These are phyloP conservation scores for Gossypium stocksii DNA, from an alignment of 345 rosid genomes.

Conservation along the genomic window DNA sequence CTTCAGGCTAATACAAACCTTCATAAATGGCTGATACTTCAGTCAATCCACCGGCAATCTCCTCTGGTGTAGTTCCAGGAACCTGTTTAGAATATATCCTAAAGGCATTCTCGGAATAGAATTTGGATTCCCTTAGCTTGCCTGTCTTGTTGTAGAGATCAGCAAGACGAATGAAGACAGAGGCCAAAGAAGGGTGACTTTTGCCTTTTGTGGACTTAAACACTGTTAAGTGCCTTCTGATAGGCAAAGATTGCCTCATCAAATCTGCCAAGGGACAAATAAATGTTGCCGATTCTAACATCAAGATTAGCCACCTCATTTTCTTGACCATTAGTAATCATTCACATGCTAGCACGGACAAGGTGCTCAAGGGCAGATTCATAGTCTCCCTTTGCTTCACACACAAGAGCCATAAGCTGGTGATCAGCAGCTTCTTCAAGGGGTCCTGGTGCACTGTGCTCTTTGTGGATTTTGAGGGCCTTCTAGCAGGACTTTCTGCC, in stretches of 20 bases:
- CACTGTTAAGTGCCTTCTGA: slow-evolving; percentile 51
- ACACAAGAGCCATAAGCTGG: slow-evolving; percentile 43
- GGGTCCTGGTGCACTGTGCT: slow-evolving; percentile 44
- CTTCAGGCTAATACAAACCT: slow-evolving; percentile 41
- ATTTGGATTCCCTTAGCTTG: slow-evolving; percentile 48
- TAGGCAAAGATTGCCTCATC: slow-evolving; percentile 54
- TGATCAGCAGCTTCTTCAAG: slow-evolving; percentile 56
- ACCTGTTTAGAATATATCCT: slow-evolving; percentile 48
- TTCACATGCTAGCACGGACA: slow-evolving; percentile 56
- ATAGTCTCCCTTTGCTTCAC: slow-evolving; percentile 48
- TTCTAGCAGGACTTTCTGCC: slow-evolving; percentile 44
- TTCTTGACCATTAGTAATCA: slow-evolving; percentile 50
- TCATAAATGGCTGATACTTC: slow-evolving; percentile 50
- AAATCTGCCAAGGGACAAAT: slow-evolving; percentile 44
- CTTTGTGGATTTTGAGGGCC: slow-evolving; percentile 46
- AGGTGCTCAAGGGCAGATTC: slow-evolving; percentile 50
- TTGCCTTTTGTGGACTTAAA: slow-evolving; percentile 50
- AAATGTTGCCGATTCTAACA: slow-evolving; percentile 45
- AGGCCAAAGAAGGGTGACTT: slow-evolving; percentile 45
- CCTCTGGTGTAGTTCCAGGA: slow-evolving; percentile 44
- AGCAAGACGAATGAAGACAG: slow-evolving; percentile 47
- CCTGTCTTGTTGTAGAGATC: slow-evolving; percentile 48
- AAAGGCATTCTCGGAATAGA: slow-evolving; percentile 51
- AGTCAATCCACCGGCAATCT: slow-evolving; percentile 42
- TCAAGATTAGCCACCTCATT: slow-evolving; percentile 51